Evolutionary conservation across 169 alveolate genomes (phyloP).

Genomic region (Cardiosporidium cionae): DNA sequence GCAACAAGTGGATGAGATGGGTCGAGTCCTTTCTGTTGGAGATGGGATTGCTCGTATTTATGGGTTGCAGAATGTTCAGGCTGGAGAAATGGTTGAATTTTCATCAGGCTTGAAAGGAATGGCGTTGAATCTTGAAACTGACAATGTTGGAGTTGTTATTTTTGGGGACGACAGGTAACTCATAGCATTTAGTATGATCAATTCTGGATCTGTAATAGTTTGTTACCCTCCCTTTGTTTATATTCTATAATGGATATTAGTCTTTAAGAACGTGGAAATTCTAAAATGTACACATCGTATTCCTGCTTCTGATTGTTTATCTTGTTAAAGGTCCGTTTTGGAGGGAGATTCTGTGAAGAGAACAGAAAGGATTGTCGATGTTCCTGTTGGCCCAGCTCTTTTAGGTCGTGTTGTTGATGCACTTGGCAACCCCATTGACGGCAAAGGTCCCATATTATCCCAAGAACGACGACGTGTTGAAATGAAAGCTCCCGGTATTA

Average conservation of each 20-base stretch:
- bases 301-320: too few relatives aligned
- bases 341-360: slow-evolving; percentile 86
- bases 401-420: slow-evolving; percentile 97
- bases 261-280: too few relatives aligned
- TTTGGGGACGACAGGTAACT: slow-evolving; percentile 88
- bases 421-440: slow-evolving; percentile 94
- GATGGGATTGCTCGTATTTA: slow-evolving; percentile 95
- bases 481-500: slow-evolving; percentile 96
- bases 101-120: slow-evolving; percentile 78
- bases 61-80: slow-evolving; percentile 88
- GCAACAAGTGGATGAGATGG: slow-evolving; percentile 70
- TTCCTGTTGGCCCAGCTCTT: slow-evolving; percentile 90
- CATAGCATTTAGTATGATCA: background rate
- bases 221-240: too few relatives aligned
- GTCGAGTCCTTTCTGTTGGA: slow-evolving; percentile 91
- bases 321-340: slow-evolving; percentile 69
- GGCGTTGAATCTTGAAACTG: slow-evolving; percentile 94
- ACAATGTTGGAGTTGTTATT: slow-evolving; percentile 93
- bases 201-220: too few relatives aligned
- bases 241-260: too few relatives aligned
- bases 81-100: slow-evolving; percentile 56
- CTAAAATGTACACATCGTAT: too few relatives aligned
- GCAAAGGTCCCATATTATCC: slow-evolving; percentile 78
- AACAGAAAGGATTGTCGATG: slow-evolving; percentile 91
- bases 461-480: slow-evolving; percentile 84